Evolutionary conservation across 768 basidiomycete genomes (phyloP), one percentile per base, ranked within the genome.

Genomic region (Suillus ampliporus): DNA sequence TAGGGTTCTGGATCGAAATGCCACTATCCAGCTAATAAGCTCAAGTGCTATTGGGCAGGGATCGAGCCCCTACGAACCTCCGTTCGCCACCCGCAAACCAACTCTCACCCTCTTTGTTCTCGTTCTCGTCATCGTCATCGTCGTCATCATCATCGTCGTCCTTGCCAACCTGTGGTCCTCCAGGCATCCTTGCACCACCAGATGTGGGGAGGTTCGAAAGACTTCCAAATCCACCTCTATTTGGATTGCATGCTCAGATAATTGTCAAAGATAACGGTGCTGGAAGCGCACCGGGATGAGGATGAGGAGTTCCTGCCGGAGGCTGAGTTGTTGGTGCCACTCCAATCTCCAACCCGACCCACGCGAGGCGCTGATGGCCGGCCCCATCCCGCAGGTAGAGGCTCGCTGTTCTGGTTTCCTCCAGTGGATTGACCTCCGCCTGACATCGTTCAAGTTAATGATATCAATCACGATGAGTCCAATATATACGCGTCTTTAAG

Each of bases 71-170:
- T 28, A 57, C 73, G 37, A 38, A 92, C 95, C 94, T 95, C 71
- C 93, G 82, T 74, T 97, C 97, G 0, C 97, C 97, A n/a, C 97
- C 97, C 4, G 97, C 90, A 75, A 94, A 99, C 84, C 89, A 92
- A 67, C 82, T 89, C 68, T 92, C 86, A 2, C 81, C 78, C 19
- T 83, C 82, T 40, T 82, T 81, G 9, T 75, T 77, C 8, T 79
- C n/a, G 9, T 75, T 77, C 8, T 31, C 31, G 31, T 3, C 31
- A 31, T 31, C 31, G 31, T 31, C 31, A 6, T 31, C 31, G 31
- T 31, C 80, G 41, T 83, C 83, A 4, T 80, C 80, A 13, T 81
- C 83, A 1, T 86, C 86, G 34, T 85, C 86, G 15, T 84, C 83
- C 54, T 82, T 82, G 59, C 80, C 11, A 10, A 19, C 81, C 7